Evolutionary conservation across 176 grass and related monocot genomes (phyloP), one percentile per base, ranked within the genome.

Genomic region (Tuctoria greenei): DNA sequence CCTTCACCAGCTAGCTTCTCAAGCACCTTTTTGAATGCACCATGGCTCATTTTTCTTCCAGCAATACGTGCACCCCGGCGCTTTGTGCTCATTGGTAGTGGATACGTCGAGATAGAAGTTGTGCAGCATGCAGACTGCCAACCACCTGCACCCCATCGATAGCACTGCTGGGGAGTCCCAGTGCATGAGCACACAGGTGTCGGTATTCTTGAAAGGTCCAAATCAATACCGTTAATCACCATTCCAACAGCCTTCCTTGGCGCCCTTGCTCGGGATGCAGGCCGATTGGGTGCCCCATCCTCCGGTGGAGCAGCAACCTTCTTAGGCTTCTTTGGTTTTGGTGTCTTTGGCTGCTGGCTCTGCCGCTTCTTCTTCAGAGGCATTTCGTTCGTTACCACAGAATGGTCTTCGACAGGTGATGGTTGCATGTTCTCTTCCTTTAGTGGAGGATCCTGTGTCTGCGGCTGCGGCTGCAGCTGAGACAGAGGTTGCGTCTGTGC

Each of bases 41-140:
- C 90, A 71, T 97, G 93, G 71, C 85, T 93, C 93, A 97, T 97
- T 70, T 97, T 97, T 72, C 93, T 76, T 66, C 93, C 90, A 28
- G 93, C 93, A 67, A 97, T 93, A 10, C 90, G 82, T 16, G 88
- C 88, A 0, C 90, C 88, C 9, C 88, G 43, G 31, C 86, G 72
- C 67, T 97, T 97, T 3, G 85, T 79, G 75, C 78, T 97, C 93
- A 93, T 91, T 49, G 90, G 93, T 10, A 97, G 82, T 1, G 90
- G 90, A 54, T 89, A 91, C 0, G 79, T 79, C 3, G 93, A 97
- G 71, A 97, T 93, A 54, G 80, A 88, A 73, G 93, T 97, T 18
- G 93, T 97, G 76, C 93, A 97, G 61, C 93, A 97, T 31, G 93
- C 90, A 6, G 88, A 97, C 54, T 97, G 93, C 93, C 90, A 97